Conservation (phyloP, 2,329 filamentous ascomycete genomes). For the Dothideomycetes sp. region DNA sequence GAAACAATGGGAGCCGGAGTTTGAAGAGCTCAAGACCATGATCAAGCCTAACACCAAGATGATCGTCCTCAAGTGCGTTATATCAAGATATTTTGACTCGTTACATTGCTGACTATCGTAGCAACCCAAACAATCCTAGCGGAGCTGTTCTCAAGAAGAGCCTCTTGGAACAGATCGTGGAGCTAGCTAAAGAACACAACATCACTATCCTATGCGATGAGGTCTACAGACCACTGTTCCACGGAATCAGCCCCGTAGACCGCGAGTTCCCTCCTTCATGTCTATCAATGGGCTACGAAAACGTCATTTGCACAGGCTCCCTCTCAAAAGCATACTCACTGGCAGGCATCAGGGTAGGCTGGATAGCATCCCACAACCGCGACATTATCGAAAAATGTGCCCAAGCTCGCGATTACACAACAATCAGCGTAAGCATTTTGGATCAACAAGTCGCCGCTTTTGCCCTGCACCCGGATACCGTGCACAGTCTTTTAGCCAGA, state of each 20-base stretch:
- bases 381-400: constrained; percentile 56
- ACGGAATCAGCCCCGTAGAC: constrained; percentile 50
- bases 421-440: constrained; percentile 74
- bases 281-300: constrained; percentile 62
- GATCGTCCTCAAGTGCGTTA: constrained; percentile 48
- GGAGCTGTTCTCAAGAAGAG: constrained; percentile 58
- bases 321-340: constrained; percentile 80
- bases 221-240: constrained; percentile 77
- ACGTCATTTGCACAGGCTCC: constrained; percentile 64
- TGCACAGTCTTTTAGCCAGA: constrained; percentile 52
- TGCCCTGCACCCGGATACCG: constrained; percentile 56
- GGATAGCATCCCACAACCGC: constrained; percentile 61
- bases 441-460: constrained; percentile 72
- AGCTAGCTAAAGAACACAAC: constrained; percentile 51
- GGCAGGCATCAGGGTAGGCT: constrained; percentile 73
- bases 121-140: constrained; percentile 78
- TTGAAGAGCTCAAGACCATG: constrained; percentile 55
- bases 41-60: constrained; percentile 64
- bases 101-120: constrained; percentile 22
- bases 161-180: constrained; percentile 52
- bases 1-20: constrained; percentile 57
- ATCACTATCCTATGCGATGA: constrained; percentile 69
- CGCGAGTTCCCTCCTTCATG: constrained; percentile 55
- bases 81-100: neutral
- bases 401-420: constrained; percentile 68